Percentiles rank a stretch among this genome's conserved stretches.
Conservation (phyloP, 441 rosid genomes). For the Monsonia emarginata region DNA sequence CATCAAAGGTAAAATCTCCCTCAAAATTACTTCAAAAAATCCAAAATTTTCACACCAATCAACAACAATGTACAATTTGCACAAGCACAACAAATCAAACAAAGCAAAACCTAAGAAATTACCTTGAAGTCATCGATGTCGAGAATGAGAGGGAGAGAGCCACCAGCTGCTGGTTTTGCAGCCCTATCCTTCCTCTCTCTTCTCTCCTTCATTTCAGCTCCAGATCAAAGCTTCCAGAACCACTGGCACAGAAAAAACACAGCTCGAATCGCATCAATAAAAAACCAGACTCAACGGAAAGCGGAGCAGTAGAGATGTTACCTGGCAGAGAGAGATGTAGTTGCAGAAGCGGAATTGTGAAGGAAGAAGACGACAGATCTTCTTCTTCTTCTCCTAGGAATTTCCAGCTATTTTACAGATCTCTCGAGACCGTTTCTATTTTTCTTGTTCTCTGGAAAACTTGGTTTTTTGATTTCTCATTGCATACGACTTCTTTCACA, state of each 20-base stretch:
- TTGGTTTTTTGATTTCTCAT: neutral
- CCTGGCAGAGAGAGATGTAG: neutral
- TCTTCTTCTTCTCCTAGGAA: neutral
- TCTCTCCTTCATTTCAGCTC: constrained; percentile 43
- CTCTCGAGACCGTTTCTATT: constrained; percentile 5
- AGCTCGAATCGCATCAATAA: constrained; percentile 6
- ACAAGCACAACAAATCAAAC: neutral
- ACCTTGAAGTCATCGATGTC: constrained; percentile 94
- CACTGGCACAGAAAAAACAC: neutral
- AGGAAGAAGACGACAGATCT: constrained; percentile 3
- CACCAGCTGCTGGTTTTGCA: constrained; percentile 48
- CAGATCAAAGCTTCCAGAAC: neutral
- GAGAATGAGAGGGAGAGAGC: constrained; percentile 69
- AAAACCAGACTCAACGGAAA: neutral
- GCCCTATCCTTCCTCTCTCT: constrained; percentile 26
- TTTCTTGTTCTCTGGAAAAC: neutral
- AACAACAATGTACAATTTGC: neutral
- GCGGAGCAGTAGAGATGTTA: neutral
- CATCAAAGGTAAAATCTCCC: neutral
- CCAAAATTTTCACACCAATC: neutral
- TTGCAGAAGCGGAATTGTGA: constrained; percentile 1
- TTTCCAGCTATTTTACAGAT: neutral
- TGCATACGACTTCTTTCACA: neutral
- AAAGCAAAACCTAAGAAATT: constrained; percentile 8
- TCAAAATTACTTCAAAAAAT: neutral